Evolutionary conservation across 768 basidiomycete species (phyloP).

Genomic region (Lactarius evosmus): DNA sequence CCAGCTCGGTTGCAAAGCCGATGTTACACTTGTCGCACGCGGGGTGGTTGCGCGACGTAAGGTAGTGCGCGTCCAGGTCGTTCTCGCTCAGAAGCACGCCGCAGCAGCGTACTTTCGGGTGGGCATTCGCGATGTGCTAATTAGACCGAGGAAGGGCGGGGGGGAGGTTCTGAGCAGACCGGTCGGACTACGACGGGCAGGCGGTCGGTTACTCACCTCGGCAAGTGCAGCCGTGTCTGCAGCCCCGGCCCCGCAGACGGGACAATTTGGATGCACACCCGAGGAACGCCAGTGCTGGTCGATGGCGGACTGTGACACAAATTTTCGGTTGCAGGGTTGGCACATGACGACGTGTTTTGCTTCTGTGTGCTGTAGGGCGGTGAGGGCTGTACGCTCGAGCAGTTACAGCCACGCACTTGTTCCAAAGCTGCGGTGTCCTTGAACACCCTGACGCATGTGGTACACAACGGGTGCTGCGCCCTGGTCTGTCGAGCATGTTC

Average conservation of each 20-base stretch:
- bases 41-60: slow-evolving; percentile 23
- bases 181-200: neutral
- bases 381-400: neutral
- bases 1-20: slow-evolving; percentile 17
- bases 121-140: slow-evolving; percentile 22
- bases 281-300: slow-evolving; percentile 26
- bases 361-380: slow-evolving; percentile 16
- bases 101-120: slow-evolving; percentile 25
- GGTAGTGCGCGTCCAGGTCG: slow-evolving; percentile 25
- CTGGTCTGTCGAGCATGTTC: slow-evolving; percentile 19
- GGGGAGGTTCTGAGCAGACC: slow-evolving; percentile 1
- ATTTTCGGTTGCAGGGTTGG: slow-evolving; percentile 18
- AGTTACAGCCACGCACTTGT: slow-evolving; percentile 12
- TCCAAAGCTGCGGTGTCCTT: slow-evolving; percentile 22
- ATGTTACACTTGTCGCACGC: slow-evolving; percentile 14
- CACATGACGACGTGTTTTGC: slow-evolving; percentile 25
- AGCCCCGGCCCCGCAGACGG: slow-evolving; percentile 16
- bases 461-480: slow-evolving; percentile 17
- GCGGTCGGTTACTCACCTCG: slow-evolving; percentile 12
- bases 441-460: slow-evolving; percentile 16
- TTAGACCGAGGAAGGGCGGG: neutral
- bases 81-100: slow-evolving; percentile 18
- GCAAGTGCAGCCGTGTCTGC: slow-evolving; percentile 16
- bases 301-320: slow-evolving; percentile 24
- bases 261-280: slow-evolving; percentile 20